Base-by-base conservation (phyloP, 1,284 basidiomycete species). In the Rhodotorula mucilaginosa region DNA sequence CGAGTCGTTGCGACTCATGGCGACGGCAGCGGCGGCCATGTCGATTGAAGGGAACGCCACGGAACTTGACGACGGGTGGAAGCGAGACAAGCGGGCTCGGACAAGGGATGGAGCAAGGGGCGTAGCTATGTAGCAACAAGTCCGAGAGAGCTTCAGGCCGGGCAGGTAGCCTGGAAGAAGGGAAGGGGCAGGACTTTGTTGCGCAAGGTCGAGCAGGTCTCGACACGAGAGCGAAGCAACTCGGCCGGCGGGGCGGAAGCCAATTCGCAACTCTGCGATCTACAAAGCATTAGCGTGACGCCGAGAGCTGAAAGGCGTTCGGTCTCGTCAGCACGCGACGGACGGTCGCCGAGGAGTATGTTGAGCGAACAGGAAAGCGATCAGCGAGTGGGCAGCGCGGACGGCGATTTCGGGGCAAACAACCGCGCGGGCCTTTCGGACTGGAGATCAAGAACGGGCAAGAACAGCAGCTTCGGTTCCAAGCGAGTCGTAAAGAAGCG, bases 281-380 rank as follows among this genome's bases (percentile, higher is more conserved):
- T 44, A 44, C 39, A 44, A 44, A 44, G 39, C 39, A 44, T 13
- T 44, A 44, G 39, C 39, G 39, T 44, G 39, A 44, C 39, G 39
- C 39, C 10, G 10, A 44, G 39, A 44, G 39, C 39, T 44, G 39
- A 44, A 44, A 13, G 51, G 10, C 12, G 7, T 13, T 52, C 51
- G 51, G 51, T 52, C 23, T 52, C 12, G 21, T 23, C 51, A 52
- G 51, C 51, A 52, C 12, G 51, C 51, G 51, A n/a, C 51, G 51
- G 18, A n/a, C 51, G 12, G 51, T n/a, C 51, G 51, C 21, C 26
- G 23, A n/a, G 54, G 54, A 56, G 54, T 15, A n/a, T 56, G 54
- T 56, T 56, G 54, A 56, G n/a, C 54, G 54, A 56, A 56, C 54
- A 29, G 54, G 54, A 56, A 51, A 56, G 54, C 26, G 13, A 16